Conservation (phyloP, 75 land plant genomes). For the Pseudotsuga menziesii region DNA sequence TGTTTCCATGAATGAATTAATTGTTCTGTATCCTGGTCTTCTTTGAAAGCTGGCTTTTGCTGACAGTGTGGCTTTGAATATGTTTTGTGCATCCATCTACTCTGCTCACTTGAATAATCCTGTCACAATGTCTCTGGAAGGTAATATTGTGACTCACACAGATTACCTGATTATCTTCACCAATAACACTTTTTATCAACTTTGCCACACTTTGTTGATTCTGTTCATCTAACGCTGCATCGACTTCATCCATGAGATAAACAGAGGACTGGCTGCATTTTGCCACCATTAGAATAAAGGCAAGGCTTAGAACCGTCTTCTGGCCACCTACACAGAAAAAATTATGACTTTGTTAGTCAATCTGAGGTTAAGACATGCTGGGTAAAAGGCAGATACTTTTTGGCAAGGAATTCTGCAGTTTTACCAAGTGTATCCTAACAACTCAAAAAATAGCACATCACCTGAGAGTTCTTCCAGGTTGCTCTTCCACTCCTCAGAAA, state of each 20-base stretch:
- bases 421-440: neutral
- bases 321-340: constrained; percentile 19
- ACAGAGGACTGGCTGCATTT: constrained; percentile 16
- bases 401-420: neutral
- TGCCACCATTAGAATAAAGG: constrained; percentile 20
- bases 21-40: neutral
- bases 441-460: neutral
- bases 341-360: neutral
- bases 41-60: neutral
- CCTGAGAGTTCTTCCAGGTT: constrained; percentile 28
- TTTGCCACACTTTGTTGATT: constrained; percentile 22
- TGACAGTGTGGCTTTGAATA: constrained; percentile 9
- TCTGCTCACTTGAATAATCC: constrained; percentile 19
- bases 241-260: constrained; percentile 26
- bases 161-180: constrained; percentile 19
- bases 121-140: constrained; percentile 22
- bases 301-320: constrained; percentile 21
- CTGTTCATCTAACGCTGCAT: constrained; percentile 30
- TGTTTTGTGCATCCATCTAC: constrained; percentile 16
- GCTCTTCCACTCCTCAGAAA: constrained; percentile 18
- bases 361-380: neutral
- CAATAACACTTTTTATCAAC: constrained; percentile 14
- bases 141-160: constrained; percentile 26
- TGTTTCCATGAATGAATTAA: too few relatives aligned
- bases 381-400: neutral